Conservation (phyloP, 345 rosid genomes). For the Cardamine resedifolia region DNA sequence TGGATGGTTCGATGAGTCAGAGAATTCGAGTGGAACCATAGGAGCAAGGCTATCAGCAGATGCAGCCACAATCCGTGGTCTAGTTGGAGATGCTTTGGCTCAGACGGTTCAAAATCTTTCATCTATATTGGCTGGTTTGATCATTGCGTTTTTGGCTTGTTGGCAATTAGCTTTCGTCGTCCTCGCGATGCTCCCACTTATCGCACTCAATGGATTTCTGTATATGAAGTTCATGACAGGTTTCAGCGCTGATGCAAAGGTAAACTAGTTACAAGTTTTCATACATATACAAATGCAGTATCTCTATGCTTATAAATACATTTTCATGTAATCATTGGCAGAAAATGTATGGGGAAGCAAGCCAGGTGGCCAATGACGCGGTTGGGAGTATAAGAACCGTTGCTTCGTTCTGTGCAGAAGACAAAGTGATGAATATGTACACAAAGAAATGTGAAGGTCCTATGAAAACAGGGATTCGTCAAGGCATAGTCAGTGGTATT, state of each 20-base stretch:
- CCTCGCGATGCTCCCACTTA: conserved; percentile 63
- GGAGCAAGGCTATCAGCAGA: conserved; percentile 88
- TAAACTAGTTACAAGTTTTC: conserved; percentile 27
- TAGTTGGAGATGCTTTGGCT: conserved; percentile 79
- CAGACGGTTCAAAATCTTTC: conserved; percentile 57
- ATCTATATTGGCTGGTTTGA: conserved; percentile 59
- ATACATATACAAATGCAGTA: background rate
- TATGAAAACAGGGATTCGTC: conserved; percentile 61
- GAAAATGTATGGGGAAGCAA: conserved; percentile 87
- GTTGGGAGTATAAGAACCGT: conserved; percentile 93
- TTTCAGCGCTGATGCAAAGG: conserved; percentile 88
- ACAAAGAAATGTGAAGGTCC: conserved; percentile 80
- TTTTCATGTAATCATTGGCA: conserved; percentile 35
- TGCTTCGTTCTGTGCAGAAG: conserved; percentile 91
- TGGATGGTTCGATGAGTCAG: conserved; percentile 75
- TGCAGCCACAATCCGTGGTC: conserved; percentile 64
- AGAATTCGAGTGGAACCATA: conserved; percentile 70
- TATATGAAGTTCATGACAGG: conserved; percentile 74
- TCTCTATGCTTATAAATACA: background rate
- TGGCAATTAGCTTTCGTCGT: conserved; percentile 66
- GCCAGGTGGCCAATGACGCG: conserved; percentile 87
- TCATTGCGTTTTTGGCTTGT: conserved; percentile 72
- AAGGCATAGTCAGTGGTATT: conserved; percentile 64
- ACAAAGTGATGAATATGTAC: conserved; percentile 79
- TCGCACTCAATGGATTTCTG: conserved; percentile 53